phyloP scores from a whole-genome alignment of 2,329 filamentous ascomycete species.

The Botrytis deweyae region DNA sequence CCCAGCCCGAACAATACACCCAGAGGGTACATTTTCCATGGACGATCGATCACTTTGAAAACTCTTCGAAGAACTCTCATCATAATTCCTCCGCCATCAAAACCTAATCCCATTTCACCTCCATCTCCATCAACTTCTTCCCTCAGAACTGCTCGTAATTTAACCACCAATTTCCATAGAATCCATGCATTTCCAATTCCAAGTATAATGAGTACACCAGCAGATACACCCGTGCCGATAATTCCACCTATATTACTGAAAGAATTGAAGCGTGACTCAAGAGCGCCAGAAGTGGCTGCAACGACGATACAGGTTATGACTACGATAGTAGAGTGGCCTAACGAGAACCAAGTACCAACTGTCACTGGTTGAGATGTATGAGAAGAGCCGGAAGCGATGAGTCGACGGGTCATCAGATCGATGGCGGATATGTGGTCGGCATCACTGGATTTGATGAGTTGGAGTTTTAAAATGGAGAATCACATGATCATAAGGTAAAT shows the following conservation, averaged over 20 bases:
- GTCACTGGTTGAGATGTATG: slow-evolving; percentile 72
- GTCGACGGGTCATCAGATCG: slow-evolving; percentile 87
- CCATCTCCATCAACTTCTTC: slow-evolving; percentile 32
- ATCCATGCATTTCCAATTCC: slow-evolving; percentile 86
- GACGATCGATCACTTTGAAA: slow-evolving; percentile 70
- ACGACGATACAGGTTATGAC: slow-evolving; percentile 88
- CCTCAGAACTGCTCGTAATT: slow-evolving; percentile 63
- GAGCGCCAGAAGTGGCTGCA: slow-evolving; percentile 82
- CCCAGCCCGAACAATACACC: slow-evolving; percentile 88
- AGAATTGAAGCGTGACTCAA: slow-evolving; percentile 75
- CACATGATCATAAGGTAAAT: neutral
- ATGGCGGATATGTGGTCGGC: slow-evolving; percentile 92
- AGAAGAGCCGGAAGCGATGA: slow-evolving; percentile 63
- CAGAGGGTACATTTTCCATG: slow-evolving; percentile 96
- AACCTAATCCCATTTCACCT: slow-evolving; percentile 50
- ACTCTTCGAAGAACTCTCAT: slow-evolving; percentile 69
- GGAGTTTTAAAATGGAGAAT: neutral
- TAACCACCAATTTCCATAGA: slow-evolving; percentile 70
- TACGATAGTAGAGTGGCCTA: slow-evolving; percentile 92
- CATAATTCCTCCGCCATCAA: slow-evolving; percentile 76
- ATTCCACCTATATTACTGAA: slow-evolving; percentile 83
- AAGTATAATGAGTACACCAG: slow-evolving; percentile 77
- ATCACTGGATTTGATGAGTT: slow-evolving; percentile 47
- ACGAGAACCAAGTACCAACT: slow-evolving; percentile 90
- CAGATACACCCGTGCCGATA: slow-evolving; percentile 83